Base-by-base conservation (phyloP, 805 yeast genomes). In the Myxozyma sirexii region DNA sequence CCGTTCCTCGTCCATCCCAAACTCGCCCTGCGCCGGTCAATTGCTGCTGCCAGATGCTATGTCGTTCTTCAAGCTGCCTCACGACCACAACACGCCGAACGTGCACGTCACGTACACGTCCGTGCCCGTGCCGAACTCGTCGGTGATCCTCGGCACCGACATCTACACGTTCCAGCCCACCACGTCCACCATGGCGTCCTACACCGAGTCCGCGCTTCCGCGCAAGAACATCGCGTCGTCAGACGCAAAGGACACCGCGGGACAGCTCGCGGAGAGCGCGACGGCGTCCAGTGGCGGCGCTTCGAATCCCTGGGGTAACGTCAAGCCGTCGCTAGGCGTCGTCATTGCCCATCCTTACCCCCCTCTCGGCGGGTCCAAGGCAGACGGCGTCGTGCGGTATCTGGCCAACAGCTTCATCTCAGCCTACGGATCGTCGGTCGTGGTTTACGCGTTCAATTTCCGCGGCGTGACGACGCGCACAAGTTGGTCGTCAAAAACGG, bases 321-420 rank as follows among this genome's bases (percentile, higher is more conserved):
- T n/a, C 45, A 27, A 49, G 33, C 64, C 64, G n/a, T 21, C 37
- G 6, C 46, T 61, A 7, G 65, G 65, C 4, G 62, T 58, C 23
- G 65, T 62, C 21, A 47, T 62, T 41, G 60, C 64, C 6, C 65
- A 62, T 47, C 64, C 65, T 21, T 62, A 62, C 45, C 63, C 65
- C 12, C 65, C 65, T 4, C 49, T 60, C 1, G 65, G 65, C 21
- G 65, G 65, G 6, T 43, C 49, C 8, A 62, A 62, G 44, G 23
- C 65, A 13, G 65, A 62, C 37, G 57, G 53, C 3, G 57, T 54
- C 4, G 63, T 62, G n/a, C 51, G 55, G 26, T 59, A 26, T 19
- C 53, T 62, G 17, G 65, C 65, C 27, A 8, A 37, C 13, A 33
- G 38, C 12, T 37, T 62, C 21, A 46, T 58, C 23, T 10, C 38